A percentile compares a stretch with the other conserved stretches of the same genome.
phyloP scores from a whole-genome alignment of 2,329 filamentous ascomycete genomes.

The Purpureocillium takamizusanense region DNA sequence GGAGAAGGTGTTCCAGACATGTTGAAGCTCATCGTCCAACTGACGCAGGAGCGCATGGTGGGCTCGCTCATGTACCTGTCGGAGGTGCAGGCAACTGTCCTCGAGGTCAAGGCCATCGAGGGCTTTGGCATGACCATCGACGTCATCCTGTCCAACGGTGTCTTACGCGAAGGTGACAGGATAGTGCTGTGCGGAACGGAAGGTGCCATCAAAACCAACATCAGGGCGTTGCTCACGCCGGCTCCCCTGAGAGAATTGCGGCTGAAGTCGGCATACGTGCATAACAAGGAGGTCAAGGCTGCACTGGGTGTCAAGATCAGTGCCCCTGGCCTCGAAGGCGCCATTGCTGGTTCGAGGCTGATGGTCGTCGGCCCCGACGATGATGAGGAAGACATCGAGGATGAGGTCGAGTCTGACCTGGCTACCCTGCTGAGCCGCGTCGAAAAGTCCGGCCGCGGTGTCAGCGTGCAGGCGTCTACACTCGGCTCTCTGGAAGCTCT shows the following conservation, averaged over 20 bases:
- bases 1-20: conserved; percentile 98
- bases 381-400: conserved; percentile 92
- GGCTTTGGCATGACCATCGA: conserved; percentile 98
- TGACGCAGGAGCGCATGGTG: conserved; percentile 97
- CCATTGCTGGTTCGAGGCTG: conserved; percentile 91
- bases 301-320: conserved; percentile 98
- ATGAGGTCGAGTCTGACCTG: conserved; percentile 93
- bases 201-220: conserved; percentile 89
- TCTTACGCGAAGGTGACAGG: conserved; percentile 85
- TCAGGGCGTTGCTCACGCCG: conserved; percentile 86
- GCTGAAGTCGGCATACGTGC: conserved; percentile 91
- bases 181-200: conserved; percentile 96
- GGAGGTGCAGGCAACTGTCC: conserved; percentile 93
- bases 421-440: conserved; percentile 86
- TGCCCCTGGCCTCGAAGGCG: conserved; percentile 87
- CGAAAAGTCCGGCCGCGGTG: conserved; percentile 84
- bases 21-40: conserved; percentile 85
- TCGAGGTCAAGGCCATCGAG: conserved; percentile 98
- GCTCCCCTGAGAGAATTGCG: conserved; percentile 89
- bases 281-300: conserved; percentile 99
- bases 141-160: conserved; percentile 91
- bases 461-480: conserved; percentile 94
- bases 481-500: conserved; percentile 93
- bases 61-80: conserved; percentile 96
- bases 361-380: conserved; percentile 92